Evolutionary conservation across 2,329 filamentous ascomycete genomes (phyloP), one percentile per base, ranked within the genome.

Genomic region (Zarea fungicola): DNA sequence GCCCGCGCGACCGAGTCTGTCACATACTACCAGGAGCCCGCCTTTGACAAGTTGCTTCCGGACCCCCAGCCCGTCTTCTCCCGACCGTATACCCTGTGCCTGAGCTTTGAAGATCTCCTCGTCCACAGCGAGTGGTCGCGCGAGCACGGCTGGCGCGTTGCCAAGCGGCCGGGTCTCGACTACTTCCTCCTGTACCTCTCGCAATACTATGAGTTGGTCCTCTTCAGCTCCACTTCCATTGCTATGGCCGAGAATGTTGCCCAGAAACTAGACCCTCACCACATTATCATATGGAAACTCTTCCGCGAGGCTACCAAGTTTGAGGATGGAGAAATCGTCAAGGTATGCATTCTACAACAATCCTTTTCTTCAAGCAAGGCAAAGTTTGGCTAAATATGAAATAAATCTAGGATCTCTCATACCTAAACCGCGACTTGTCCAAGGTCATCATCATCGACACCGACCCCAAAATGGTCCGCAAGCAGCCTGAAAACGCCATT

Each of bases 231-330:
- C 32, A 85, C 93, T 40, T 90, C 92, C 1, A 89, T 84, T 61
- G 84, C 83, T 62, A 86, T 89, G 64, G 92, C 84, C 23, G 90
- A 96, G 58, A 89, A 89, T 21, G 79, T 99, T 44, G 81, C 96
- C 56, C 84, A 89, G 61, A 99, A 99, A 70, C 76, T 99, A 52
- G 93, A 99, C 64, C 93, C 92, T 29, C 97, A 87, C 76, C 88
- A 86, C 60, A 89, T 97, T 66, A 90, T 97, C 65, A 86, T 91
- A 72, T 97, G 90, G 87, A 90, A 91, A 2, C 74, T 99, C 41
- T 97, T 89, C 75, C 82, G 93, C 48, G 93, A 99, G 69, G 93
- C 92, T n/a, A 97, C 93, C 52, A 88, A 91, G 61, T 99, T 96
- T 66, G 87, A 96, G 70, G 87, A 95, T 55, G 93, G 93, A 55